Evolutionary conservation across 352 stramenopile genomes (phyloP).

Genomic region (Globisporangium parvum): DNA sequence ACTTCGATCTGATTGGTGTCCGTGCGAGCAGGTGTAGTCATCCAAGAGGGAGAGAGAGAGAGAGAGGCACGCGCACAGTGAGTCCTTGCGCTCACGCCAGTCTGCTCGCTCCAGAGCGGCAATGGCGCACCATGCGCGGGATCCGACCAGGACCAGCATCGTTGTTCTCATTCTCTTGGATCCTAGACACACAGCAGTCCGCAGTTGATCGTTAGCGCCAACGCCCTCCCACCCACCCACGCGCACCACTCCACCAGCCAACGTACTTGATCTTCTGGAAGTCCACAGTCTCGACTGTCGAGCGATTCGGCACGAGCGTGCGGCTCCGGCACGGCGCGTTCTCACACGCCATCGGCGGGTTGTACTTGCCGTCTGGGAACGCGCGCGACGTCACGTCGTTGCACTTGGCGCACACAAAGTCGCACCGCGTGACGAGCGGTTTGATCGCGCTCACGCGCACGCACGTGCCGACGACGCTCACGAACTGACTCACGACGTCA

Average conservation of each 20-base stretch:
- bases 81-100: neutral
- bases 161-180: constrained; percentile 91
- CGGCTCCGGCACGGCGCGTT: constrained; percentile 51
- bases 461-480: constrained; percentile 64
- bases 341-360: constrained; percentile 54
- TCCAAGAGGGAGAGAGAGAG: too few relatives aligned
- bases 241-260: neutral
- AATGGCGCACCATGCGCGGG: constrained; percentile 62
- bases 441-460: constrained; percentile 83
- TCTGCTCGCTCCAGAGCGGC: neutral
- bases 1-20: constrained; percentile 62
- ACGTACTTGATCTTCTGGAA: constrained; percentile 87
- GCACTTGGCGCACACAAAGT: constrained; percentile 85
- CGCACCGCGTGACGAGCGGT: constrained; percentile 77
- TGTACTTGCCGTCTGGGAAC: constrained; percentile 83
- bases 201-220: neutral
- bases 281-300: constrained; percentile 85
- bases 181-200: constrained; percentile 16
- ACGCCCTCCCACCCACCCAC: neutral
- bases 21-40: neutral
- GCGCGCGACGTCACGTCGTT: constrained; percentile 53
- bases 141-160: constrained; percentile 81
- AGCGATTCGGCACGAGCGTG: constrained; percentile 75
- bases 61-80: neutral
- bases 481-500: constrained; percentile 72